Conservation (phyloP, 2,329 filamentous ascomycete species). For the Aspergillus sp. region DNA sequence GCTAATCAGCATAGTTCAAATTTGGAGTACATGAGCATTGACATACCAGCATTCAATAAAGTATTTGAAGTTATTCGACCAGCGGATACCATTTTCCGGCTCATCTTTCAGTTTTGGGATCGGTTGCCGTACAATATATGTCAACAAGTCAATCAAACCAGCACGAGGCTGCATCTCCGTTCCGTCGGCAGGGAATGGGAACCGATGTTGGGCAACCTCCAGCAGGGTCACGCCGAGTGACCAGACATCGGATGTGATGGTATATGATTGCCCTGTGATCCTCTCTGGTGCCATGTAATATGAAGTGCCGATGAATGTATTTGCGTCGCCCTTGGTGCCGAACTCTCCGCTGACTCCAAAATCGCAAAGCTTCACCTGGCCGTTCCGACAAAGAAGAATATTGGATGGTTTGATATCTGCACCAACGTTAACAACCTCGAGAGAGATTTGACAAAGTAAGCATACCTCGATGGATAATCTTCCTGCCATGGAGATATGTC, state of each 20-base stretch:
- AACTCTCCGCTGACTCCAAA: constrained; percentile 98
- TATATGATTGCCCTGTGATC: constrained; percentile 96
- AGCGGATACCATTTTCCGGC: constrained; percentile 81
- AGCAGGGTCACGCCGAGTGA: constrained; percentile 93
- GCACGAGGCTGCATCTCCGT: constrained; percentile 93
- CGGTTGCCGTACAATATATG: constrained; percentile 93
- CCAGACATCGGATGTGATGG: constrained; percentile 98
- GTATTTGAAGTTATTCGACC: constrained; percentile 98
- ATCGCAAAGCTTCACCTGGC: constrained; percentile 96
- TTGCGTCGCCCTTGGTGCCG: constrained; percentile 96
- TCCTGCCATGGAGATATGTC: constrained; percentile 90
- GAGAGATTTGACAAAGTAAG: not conserved
- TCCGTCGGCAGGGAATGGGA: constrained; percentile 95
- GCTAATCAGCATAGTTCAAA: constrained; percentile 13
- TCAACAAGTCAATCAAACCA: constrained; percentile 89
- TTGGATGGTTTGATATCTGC: constrained; percentile 96
- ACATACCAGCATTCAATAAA: constrained; percentile 97
- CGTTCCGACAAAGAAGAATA: constrained; percentile 86
- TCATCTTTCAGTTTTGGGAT: constrained; percentile 97
- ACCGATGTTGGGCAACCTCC: constrained; percentile 98
- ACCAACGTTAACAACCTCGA: not conserved
- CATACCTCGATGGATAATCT: constrained; percentile 85
- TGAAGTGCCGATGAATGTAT: constrained; percentile 97
- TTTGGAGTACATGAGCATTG: not conserved
- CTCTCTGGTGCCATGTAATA: constrained; percentile 99